Evolutionary conservation across 2,329 filamentous ascomycete genomes (phyloP), one percentile per base, ranked within the genome.

Genomic region (Colletotrichum graminicola): DNA sequence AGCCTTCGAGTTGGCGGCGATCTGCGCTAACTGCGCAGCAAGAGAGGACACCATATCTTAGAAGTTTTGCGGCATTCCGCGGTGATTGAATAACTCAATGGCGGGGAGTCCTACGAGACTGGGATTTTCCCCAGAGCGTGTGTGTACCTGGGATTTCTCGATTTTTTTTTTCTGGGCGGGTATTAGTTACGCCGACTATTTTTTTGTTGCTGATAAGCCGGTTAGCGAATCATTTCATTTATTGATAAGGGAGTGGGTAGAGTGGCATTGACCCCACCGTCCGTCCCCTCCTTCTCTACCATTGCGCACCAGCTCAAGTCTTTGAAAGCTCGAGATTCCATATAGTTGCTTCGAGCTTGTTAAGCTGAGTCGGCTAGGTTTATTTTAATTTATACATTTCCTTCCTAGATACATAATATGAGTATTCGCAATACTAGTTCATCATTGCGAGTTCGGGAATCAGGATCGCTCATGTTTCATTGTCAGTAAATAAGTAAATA

Each of bases 21-120:
- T 95, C 80, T 94, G 91, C 86, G 95, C 94, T 85, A 99, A 87
- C 88, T 99, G 97, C 85, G 94, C 91, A 83, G 95, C 93, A 76
- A 99, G 92, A 79, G 94, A 92, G 73, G 94, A 94, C 77, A 92
- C 88, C 94, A 97, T 97, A 74, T 49, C 26, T 67, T 52, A 72
- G 49, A 64, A 26, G 54, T n/a, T 60, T 71, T 69, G 62, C 67
- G 61, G 70, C 70, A 62, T 66, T 78, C 55, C 62, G 71, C 32
- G 56, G 45, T 59, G 21, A 57, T 73, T 73, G 73, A 75, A 51
- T 45, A 29, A 29, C 41, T 66, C 61, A 43, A 75, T 76, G 61
- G 73, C 72, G 73, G 60, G 67, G 69, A 54, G 49, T 39, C 39
- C 45, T 26, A 23, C 34, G 61, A 72, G 54, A 64, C 45, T 71